phyloP scores from a whole-genome alignment of 768 basidiomycete species.

The Serendipita vermifera region DNA sequence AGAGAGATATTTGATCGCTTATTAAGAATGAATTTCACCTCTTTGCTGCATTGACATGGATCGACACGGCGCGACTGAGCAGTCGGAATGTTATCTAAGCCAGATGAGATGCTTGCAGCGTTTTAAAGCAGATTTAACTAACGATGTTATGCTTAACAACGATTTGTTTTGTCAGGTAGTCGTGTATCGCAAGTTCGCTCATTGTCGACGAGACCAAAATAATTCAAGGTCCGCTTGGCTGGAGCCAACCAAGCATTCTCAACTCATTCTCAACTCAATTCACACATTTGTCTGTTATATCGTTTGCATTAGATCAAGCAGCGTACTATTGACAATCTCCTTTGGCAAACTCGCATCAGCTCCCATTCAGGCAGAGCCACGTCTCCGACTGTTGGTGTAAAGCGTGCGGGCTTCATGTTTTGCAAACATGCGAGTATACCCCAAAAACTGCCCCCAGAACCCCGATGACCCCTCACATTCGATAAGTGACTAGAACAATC shows the following conservation, averaged over 20 bases:
- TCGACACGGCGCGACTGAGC: constrained; percentile 52
- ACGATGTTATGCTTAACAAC: constrained; percentile 34
- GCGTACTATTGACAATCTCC: neutral
- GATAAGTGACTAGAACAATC: constrained; percentile 65
- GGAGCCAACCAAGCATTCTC: too few relatives aligned
- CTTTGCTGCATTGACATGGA: constrained; percentile 70
- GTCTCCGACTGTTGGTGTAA: constrained; percentile 71
- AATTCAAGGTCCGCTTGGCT: too few relatives aligned
- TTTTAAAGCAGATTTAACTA: constrained; percentile 13
- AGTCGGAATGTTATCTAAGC: constrained; percentile 68
- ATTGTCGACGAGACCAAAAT: too few relatives aligned
- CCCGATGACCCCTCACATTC: neutral
- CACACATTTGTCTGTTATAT: too few relatives aligned
- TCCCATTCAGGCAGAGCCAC: constrained; percentile 66
- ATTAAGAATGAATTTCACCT: constrained; percentile 32
- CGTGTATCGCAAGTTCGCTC: constrained; percentile 11
- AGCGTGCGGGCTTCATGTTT: constrained; percentile 97
- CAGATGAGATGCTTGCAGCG: too few relatives aligned
- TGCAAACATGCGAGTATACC: constrained; percentile 35
- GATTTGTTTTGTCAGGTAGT: constrained; percentile 37
- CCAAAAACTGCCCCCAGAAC: constrained; percentile 3
- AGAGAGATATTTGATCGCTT: neutral
- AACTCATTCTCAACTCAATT: too few relatives aligned
- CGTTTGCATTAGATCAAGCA: too few relatives aligned
- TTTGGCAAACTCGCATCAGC: constrained; percentile 44